A percentile compares a stretch with the other conserved stretches of the same genome.
phyloP scores from a whole-genome alignment of 257 asterid genomes.

The Solanum infundibuliforme region DNA sequence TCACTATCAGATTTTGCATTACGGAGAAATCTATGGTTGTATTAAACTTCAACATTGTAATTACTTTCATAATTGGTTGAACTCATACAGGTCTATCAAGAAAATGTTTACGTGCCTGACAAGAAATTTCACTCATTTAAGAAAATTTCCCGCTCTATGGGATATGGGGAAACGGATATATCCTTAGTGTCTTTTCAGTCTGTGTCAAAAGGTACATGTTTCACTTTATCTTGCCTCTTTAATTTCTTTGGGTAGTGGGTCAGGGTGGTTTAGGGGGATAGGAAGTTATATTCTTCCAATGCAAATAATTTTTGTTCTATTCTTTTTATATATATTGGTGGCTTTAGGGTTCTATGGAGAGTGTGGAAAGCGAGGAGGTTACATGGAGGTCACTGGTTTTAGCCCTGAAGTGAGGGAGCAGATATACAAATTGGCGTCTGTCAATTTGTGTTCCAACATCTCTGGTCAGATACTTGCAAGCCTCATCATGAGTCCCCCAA shows the following conservation, averaged over 20 bases:
- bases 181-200: conserved; percentile 87
- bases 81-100: conserved; percentile 80
- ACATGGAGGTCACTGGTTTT: conserved; percentile 95
- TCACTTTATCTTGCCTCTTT: background rate
- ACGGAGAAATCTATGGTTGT: background rate
- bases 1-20: background rate
- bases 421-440: conserved; percentile 89
- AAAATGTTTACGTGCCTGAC: conserved; percentile 86
- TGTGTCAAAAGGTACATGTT: conserved; percentile 68
- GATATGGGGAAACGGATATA: conserved; percentile 74
- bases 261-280: background rate
- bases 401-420: conserved; percentile 79
- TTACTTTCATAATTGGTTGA: background rate
- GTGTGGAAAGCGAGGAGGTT: conserved; percentile 97
- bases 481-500: conserved; percentile 91
- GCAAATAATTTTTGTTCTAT: background rate
- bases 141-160: conserved; percentile 73
- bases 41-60: background rate
- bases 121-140: conserved; percentile 90
- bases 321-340: background rate
- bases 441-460: conserved; percentile 87
- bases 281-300: background rate
- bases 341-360: conserved; percentile 81
- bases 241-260: background rate
- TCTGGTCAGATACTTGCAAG: conserved; percentile 97